Evolutionary conservation across 176 grass and related monocot species (phyloP), one percentile per base, ranked within the genome.

Genomic region (Ensete glaucum): DNA sequence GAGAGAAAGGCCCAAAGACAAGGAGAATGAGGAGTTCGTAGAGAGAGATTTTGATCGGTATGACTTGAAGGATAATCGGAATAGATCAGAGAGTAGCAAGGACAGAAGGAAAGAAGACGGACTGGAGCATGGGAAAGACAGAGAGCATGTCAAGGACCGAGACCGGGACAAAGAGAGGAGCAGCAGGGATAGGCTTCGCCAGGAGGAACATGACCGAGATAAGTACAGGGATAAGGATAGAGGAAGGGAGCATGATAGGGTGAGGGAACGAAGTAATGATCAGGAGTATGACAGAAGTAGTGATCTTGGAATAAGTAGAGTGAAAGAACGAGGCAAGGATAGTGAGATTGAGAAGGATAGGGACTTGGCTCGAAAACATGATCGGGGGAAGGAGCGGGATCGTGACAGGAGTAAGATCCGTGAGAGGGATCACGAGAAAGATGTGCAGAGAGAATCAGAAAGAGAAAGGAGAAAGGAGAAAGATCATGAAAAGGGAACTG

Each of bases 81-180:
- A 77, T 25, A 77, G 58, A 55, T 62, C 25, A 49, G 73, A 62
- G 26, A 62, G 14, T 62, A 22, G 55, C 13, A 76, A 56, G 56
- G 73, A 76, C 13, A 76, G 56, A 76, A 76, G 73, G 56, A 76
- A 76, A 29, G 73, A 62, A 9, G 73, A 76, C 13, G 62, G 56
- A 10, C 62, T 29, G 49, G 56, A 76, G 25, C 20, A 59, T 75
- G 54, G 54, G 54, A 75, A 60, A 75, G 24, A 75, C 26, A 62
- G 16, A 62, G 56, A 76, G 11, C n/a, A 53, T 16, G 75, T 52
- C 20, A 77, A 64, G 75, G 75, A 77, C 9, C 59, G 75, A 21
- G 59, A 75, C 20, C 73, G 73, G 13, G 53, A 75, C 54, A 75
- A 77, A 53, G 75, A 65, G 50, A 77, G 75, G 20, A 77, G n/a